These are phyloP conservation scores for Solanum hybrid DNA, from an alignment of 305 asterid species.

Conservation along the genomic window DNA sequence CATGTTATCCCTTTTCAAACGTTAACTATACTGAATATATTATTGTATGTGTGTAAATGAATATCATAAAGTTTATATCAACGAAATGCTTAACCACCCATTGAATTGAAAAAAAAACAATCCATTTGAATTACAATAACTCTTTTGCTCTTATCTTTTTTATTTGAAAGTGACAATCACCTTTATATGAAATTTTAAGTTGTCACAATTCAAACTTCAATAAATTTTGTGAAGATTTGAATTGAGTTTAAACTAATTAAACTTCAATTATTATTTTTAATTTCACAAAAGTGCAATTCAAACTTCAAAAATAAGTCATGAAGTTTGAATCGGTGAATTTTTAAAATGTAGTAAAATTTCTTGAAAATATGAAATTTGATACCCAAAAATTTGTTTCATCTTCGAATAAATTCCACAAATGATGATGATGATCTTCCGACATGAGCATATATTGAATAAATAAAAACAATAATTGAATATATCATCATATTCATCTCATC, in stretches of 20 bases:
- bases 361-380: no score
- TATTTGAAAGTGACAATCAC: not conserved
- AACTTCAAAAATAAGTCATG: no score
- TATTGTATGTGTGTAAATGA: no score
- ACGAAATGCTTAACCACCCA: not conserved
- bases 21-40: no score
- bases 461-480: not conserved
- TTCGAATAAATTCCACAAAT: not conserved
- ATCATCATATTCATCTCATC: not conserved
- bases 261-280: no score
- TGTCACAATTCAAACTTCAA: not conserved
- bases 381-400: not conserved
- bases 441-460: not conserved
- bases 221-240: not conserved
- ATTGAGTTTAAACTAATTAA: not conserved
- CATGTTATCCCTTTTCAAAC: not conserved
- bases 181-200: no score
- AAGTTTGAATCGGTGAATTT: no score
- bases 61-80: no score
- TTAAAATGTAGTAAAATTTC: no score
- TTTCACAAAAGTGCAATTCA: no score
- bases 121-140: not conserved
- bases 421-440: not conserved
- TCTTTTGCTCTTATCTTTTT: not conserved
- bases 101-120: not conserved